phyloP scores from a whole-genome alignment of 148 eudicot genomes.

The Mesembryanthemum crystallinum region DNA sequence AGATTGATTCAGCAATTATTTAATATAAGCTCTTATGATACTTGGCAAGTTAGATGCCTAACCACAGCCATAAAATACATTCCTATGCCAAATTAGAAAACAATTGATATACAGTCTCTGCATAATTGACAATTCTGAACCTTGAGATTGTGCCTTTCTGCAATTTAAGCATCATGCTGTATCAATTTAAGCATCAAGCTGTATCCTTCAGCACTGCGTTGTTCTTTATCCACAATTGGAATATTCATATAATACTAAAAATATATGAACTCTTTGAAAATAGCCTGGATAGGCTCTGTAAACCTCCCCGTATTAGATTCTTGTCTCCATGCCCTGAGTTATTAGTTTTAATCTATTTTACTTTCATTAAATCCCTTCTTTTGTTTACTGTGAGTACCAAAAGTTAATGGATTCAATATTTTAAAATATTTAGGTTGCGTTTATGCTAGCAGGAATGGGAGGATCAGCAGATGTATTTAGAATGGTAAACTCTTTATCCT shows the following conservation, averaged over 20 bases:
- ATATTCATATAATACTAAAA: background rate
- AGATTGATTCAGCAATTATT: too few relatives aligned
- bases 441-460: conserved; percentile 99
- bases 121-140: background rate
- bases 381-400: background rate
- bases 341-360: background rate
- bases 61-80: too few relatives aligned
- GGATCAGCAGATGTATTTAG: conserved; percentile 78
- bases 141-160: background rate
- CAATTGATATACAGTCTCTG: background rate
- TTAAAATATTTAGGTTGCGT: conserved; percentile 56
- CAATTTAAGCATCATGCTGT: background rate
- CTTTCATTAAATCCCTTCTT: background rate
- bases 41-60: too few relatives aligned
- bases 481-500: conserved; percentile 46
- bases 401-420: background rate
- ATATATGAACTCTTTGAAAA: background rate
- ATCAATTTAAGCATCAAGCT: background rate
- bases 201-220: background rate
- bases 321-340: background rate
- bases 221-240: background rate
- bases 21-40: too few relatives aligned
- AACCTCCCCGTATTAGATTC: background rate
- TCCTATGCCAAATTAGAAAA: too few relatives aligned
- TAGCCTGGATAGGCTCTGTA: background rate